Evolutionary conservation across 208 protist species (phyloP).

Genomic region (Trypanosoma brucei): DNA sequence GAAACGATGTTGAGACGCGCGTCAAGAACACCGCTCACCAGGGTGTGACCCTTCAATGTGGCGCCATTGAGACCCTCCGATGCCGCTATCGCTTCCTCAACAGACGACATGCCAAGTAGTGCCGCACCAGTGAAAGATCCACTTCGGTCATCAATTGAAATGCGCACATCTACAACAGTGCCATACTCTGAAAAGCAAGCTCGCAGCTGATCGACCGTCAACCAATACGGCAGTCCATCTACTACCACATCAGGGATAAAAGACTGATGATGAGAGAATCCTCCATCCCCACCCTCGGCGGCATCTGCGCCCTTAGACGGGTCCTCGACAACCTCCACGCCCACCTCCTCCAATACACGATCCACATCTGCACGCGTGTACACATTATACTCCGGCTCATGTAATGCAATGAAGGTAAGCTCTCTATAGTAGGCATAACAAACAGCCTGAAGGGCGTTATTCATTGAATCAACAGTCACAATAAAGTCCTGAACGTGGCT

Average conservation of each 20-base stretch:
- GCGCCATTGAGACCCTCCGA: conserved; percentile 55
- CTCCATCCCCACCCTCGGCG: conserved; percentile 3
- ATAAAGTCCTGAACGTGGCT: conserved; percentile 79
- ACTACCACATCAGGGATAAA: conserved; percentile 82
- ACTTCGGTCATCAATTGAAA: conserved; percentile 66
- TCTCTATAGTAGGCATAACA: conserved; percentile 75
- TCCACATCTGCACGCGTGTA: conserved; percentile 61
- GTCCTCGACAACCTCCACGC: conserved; percentile 20
- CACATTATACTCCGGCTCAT: conserved; percentile 46
- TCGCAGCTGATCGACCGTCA: conserved; percentile 70
- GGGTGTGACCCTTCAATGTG: conserved; percentile 32
- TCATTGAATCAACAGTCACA: conserved; percentile 63
- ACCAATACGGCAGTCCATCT: conserved; percentile 80
- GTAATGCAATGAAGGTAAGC: conserved; percentile 74
- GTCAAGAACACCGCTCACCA: conserved; percentile 67
- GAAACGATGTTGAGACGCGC: conserved; percentile 65
- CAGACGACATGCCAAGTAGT: conserved; percentile 69
- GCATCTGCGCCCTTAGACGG: not conserved
- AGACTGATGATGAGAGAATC: not conserved
- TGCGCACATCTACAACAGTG: conserved; percentile 39
- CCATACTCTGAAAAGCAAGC: conserved; percentile 68
- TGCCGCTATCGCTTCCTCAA: conserved; percentile 55
- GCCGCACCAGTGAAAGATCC: conserved; percentile 76
- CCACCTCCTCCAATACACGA: conserved; percentile 27
- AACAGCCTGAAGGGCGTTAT: conserved; percentile 67